phyloP scores from a whole-genome alignment of 1,139 yeast genomes.

The Kodamaea arcana region DNA sequence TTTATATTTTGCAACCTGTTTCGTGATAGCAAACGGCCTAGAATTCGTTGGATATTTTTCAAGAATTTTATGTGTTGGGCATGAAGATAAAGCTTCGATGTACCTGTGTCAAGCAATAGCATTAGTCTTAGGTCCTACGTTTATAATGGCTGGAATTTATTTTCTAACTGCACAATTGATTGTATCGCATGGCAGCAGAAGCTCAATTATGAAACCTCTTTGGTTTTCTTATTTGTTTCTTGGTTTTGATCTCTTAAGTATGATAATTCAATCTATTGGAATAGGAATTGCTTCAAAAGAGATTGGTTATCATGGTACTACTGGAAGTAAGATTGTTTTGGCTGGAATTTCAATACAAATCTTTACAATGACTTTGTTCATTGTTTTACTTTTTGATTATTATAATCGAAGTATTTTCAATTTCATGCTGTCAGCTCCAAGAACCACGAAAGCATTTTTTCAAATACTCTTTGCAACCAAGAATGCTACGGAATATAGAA shows the following conservation, averaged over 20 bases:
- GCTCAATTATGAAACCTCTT: constrained; percentile 26
- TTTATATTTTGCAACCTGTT: constrained; percentile 17
- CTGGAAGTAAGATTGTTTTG: constrained; percentile 33
- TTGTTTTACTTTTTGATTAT: constrained; percentile 24
- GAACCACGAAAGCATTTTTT: constrained; percentile 3
- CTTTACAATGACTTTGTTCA: constrained; percentile 30
- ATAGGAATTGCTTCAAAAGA: constrained; percentile 31
- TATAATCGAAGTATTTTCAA: constrained; percentile 16
- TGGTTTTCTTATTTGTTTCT: constrained; percentile 35
- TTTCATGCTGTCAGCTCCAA: constrained; percentile 10
- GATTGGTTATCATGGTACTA: constrained; percentile 11
- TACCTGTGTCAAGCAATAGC: constrained; percentile 31
- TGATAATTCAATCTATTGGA: constrained; percentile 34
- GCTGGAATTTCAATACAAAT: constrained; percentile 38
- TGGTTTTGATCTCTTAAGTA: constrained; percentile 28
- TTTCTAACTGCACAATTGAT: constrained; percentile 45
- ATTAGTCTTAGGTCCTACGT: constrained; percentile 41
- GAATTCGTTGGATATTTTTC: constrained; percentile 23
- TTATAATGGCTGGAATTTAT: constrained; percentile 84
- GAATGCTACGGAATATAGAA: constrained; percentile 13
- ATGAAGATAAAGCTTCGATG: constrained; percentile 14
- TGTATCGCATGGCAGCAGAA: constrained; percentile 25
- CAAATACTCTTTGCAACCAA: constrained; percentile 21
- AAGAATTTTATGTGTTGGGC: constrained; percentile 16
- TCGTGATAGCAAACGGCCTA: constrained; percentile 13